These are phyloP conservation scores for Hypericum perforatum DNA, from an alignment of 345 rosid genomes.

Conservation along the genomic window DNA sequence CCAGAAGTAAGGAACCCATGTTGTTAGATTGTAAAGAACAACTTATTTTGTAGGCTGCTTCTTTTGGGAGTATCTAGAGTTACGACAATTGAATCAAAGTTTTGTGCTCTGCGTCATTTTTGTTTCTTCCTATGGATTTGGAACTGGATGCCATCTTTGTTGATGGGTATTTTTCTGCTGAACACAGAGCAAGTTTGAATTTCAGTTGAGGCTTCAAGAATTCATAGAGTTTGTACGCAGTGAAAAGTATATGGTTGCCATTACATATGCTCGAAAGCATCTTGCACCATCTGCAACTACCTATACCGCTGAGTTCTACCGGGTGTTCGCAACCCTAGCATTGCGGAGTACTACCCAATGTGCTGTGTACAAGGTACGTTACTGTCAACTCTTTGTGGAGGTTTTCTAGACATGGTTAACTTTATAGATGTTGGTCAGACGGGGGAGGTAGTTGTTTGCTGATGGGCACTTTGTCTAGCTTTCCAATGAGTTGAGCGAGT, in stretches of 20 bases:
- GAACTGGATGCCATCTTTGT: background rate
- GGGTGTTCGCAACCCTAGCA: slow-evolving; percentile 79
- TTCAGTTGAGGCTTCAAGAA: slow-evolving; percentile 93
- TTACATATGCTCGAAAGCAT: slow-evolving; percentile 67
- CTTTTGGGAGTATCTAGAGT: too few species aligned
- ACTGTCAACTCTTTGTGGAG: background rate
- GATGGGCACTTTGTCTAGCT: too few species aligned
- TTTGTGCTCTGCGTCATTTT: too few species aligned
- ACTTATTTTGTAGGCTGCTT: too few species aligned
- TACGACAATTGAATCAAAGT: too few species aligned
- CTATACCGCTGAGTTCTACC: slow-evolving; percentile 78
- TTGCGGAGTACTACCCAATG: slow-evolving; percentile 69
- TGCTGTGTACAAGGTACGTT: slow-evolving; percentile 60
- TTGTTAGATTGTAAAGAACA: too few species aligned
- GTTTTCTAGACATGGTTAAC: background rate
- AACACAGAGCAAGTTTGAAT: slow-evolving; percentile 84
- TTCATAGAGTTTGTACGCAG: slow-evolving; percentile 83
- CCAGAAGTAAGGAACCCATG: too few species aligned
- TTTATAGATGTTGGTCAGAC: too few species aligned
- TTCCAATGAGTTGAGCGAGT: too few species aligned
- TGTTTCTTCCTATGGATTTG: background rate
- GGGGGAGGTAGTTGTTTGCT: too few species aligned
- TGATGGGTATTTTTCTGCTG: slow-evolving; percentile 1
- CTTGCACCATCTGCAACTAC: slow-evolving; percentile 85
- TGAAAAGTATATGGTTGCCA: slow-evolving; percentile 60